These are phyloP conservation scores for Hygrocybe punicea DNA, from an alignment of 768 basidiomycete species.

Conservation along the genomic window DNA sequence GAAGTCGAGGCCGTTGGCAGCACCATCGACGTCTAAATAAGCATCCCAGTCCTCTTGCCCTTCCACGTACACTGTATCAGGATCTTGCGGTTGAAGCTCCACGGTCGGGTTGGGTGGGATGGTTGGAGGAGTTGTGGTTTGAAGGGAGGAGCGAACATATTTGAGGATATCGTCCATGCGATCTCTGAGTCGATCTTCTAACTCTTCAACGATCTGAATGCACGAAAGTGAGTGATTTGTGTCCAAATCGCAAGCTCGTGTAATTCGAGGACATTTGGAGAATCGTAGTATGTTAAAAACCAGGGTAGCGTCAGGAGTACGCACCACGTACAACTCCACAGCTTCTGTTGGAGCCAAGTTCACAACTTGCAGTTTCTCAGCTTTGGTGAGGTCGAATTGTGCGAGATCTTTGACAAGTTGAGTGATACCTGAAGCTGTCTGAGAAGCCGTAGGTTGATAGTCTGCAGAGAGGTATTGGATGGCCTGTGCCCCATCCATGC, in stretches of 20 bases:
- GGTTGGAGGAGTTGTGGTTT: too few relatives aligned
- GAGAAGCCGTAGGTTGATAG: slow-evolving; percentile 63
- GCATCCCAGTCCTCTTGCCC: slow-evolving; percentile 21
- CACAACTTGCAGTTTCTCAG: slow-evolving; percentile 89
- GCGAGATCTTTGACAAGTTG: slow-evolving; percentile 65
- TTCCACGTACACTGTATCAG: slow-evolving; percentile 25
- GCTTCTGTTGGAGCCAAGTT: slow-evolving; percentile 79
- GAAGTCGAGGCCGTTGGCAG: slow-evolving; percentile 52
- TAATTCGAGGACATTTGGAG: too few relatives aligned
- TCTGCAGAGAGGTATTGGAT: slow-evolving; percentile 79
- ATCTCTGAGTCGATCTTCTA: too few relatives aligned
- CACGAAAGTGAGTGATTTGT: too few relatives aligned
- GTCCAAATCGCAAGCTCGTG: too few relatives aligned
- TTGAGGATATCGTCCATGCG: not conserved
- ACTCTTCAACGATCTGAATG: too few relatives aligned
- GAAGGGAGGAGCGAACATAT: too few relatives aligned
- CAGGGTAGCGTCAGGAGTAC: too few relatives aligned
- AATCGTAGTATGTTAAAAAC: too few relatives aligned
- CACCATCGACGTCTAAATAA: slow-evolving; percentile 40
- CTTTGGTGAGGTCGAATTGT: slow-evolving; percentile 74
- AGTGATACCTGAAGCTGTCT: slow-evolving; percentile 62
- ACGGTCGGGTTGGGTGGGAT: too few relatives aligned
- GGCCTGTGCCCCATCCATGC: slow-evolving; percentile 47
- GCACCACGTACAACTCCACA: slow-evolving; percentile 86
- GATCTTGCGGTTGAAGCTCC: not conserved